Base-by-base conservation (phyloP, 371 early-diverging fungal species). In the Mortierella sp. region DNA sequence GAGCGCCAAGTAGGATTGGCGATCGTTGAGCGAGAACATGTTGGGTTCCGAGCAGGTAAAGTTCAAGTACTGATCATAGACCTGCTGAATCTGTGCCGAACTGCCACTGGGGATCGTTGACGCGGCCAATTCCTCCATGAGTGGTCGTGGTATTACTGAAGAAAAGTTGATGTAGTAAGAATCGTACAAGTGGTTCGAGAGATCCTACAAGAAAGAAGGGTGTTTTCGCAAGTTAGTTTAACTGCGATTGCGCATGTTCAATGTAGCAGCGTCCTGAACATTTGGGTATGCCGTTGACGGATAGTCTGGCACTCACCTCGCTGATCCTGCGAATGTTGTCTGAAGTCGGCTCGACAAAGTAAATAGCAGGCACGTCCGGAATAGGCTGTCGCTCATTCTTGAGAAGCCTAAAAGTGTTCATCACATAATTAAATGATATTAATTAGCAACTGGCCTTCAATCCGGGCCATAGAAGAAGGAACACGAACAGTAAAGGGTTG, bases 51-150 rank as follows among this genome's bases (percentile, higher is more conserved):
- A 94, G 64, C 96, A 95, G 47, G 97, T 88, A 83, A 95, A 99
- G 86, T 97, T 95, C 50, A 99, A 86, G 79, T 99, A 97, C 89
- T 98, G 98, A 90, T 99, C 99, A 80, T 94, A 97, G 11, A 99
- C 94, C 88, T 97, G 96, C 10, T 94, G 93, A 40, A 98, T 91
- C 78, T 91, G 89, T 69, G 91, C 90, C 43, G 95, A 89, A 10
- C 91, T 93, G 71, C 93, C 91, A 37, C 94, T 87, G 3, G 92
- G 86, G 22, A 96, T 92, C 0, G 96, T 91, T 13, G 89, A 86
- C 9, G 93, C 87, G 0, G 99, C 99, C 52, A 99, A 90, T 24
- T 97, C 96, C 87, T 99, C 99, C 69, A 99, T 89, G 67, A 99
- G 85, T 7, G 92, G 88, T 31, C 99, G 92, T 31, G 98, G 93